Base-by-base conservation (phyloP, 768 basidiomycete genomes). In the Ramaria sp. region DNA sequence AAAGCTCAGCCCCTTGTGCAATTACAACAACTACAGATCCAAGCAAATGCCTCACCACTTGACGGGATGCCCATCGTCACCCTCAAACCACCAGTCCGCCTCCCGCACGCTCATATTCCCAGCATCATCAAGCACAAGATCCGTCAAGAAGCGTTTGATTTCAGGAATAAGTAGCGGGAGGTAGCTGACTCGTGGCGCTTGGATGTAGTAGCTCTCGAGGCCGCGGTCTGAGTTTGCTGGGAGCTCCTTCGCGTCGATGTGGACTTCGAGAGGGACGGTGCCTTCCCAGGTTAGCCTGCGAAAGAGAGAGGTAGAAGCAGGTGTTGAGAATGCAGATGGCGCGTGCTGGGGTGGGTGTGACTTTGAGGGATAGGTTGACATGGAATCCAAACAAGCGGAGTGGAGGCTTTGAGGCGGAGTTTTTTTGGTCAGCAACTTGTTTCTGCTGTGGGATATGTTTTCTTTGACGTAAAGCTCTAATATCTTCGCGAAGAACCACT, bases 1-100 rank as follows among this genome's bases (percentile, higher is more conserved):
- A 39, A 18, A 30, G 34, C 50, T 45, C 34, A 36, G 36, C 8
- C 52, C 18, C 38, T 0, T 30, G 22, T 36, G 5, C 28, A 18
- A 25, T 7, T 36, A 28, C 5, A 38, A 28, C 52, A 52, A n/a
- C 28, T 48, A 25, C 24, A 43, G 50, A 53, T 15, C 43, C 25
- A 15, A 24, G 43, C 37, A 48, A 44, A 45, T 38, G 28, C 8
- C 81, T 58, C 55, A 95, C 95, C 95, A 97, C 70, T 92, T 90
- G 61, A 94, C 75, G 48, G 88, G 64, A 5, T 76, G 78, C 28
- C 89, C 88, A 60, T 82, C 85, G 51, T 88, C 86, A 58, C 83
- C 86, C 69, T 96, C 92, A 66, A 99, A 96, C 96, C 95, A 98
- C 88, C 95, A 92, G 50, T 94, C 88, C 55, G 89, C 87, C 60